Conservation (phyloP, 169 alveolate genomes). For the Eimeria praecox region DNA sequence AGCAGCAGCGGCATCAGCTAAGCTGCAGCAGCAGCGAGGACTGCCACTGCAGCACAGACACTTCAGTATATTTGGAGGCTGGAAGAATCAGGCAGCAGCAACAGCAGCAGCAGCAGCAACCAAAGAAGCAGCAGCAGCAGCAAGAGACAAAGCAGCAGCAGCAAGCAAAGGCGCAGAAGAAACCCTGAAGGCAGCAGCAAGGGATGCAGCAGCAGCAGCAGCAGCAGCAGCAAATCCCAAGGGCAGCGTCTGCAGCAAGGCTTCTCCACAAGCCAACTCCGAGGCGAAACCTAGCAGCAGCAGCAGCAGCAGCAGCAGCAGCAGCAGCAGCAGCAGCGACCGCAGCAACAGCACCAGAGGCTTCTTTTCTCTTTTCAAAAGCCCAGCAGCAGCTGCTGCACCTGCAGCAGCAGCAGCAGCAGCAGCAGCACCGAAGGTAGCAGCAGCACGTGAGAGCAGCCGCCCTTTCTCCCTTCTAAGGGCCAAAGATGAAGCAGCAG, state of each 20-base stretch:
- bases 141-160: conserved; percentile 1
- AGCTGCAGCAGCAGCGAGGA: conserved; percentile 16
- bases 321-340: conserved; percentile 58
- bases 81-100: neutral
- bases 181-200: neutral
- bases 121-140: conserved; percentile 46
- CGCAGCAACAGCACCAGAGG: conserved; percentile 24
- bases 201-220: neutral
- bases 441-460: conserved; percentile 10
- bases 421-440: neutral
- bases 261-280: neutral
- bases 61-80: conserved; percentile 5
- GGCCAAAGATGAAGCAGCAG: neutral
- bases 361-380: neutral
- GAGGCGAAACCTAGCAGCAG: neutral
- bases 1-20: conserved; percentile 49
- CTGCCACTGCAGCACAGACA: conserved; percentile 28
- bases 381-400: conserved; percentile 9
- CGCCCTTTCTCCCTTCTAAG: neutral
- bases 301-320: neutral
- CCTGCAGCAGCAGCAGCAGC: conserved; percentile 27
- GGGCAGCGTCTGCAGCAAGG: neutral
- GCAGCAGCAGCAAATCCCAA: neutral
- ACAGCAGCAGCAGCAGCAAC: conserved; percentile 5
- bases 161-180: neutral